A percentile compares a stretch with the other conserved stretches of the same genome.
Evolutionary conservation across 2,329 filamentous ascomycete genomes (phyloP).

Genomic region (Diaporthe sp.): DNA sequence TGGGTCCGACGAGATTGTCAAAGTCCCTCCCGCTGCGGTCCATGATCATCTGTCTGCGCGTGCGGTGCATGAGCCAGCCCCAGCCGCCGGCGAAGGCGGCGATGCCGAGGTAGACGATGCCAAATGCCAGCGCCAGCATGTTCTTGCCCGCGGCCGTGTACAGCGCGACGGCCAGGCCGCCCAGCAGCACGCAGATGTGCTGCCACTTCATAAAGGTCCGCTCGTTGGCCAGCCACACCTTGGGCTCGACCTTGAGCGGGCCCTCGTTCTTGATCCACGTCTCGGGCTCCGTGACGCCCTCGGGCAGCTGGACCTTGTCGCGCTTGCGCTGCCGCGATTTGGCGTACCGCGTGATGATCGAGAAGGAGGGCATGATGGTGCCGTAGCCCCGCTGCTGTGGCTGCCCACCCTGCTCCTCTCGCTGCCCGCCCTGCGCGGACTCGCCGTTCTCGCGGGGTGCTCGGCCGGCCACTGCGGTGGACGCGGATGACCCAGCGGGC

Average conservation of each 20-base stretch:
- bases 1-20: slow-evolving; percentile 87
- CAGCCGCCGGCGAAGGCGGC: slow-evolving; percentile 87
- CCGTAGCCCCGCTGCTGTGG: slow-evolving; percentile 58
- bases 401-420: slow-evolving; percentile 37
- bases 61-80: slow-evolving; percentile 88
- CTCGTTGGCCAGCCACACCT: slow-evolving; percentile 99
- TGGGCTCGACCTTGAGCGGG: slow-evolving; percentile 92
- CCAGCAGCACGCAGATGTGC: slow-evolving; percentile 91
- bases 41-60: slow-evolving; percentile 82
- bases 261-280: slow-evolving; percentile 96
- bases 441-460: slow-evolving; percentile 21
- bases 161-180: slow-evolving; percentile 84
- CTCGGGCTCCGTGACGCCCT: slow-evolving; percentile 87
- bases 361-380: slow-evolving; percentile 84
- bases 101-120: slow-evolving; percentile 85
- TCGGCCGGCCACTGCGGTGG: slow-evolving; percentile 34
- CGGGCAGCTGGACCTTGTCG: slow-evolving; percentile 74
- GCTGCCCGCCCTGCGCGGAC: slow-evolving; percentile 31
- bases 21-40: slow-evolving; percentile 93
- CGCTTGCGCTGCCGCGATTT: slow-evolving; percentile 63
- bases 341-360: slow-evolving; percentile 80
- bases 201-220: slow-evolving; percentile 99
- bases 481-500: slow-evolving; percentile 38
- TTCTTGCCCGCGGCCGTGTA: slow-evolving; percentile 91
- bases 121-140: slow-evolving; percentile 77